Conservation (phyloP, 2,329 filamentous ascomycete species). For the Colletotrichum sp. region DNA sequence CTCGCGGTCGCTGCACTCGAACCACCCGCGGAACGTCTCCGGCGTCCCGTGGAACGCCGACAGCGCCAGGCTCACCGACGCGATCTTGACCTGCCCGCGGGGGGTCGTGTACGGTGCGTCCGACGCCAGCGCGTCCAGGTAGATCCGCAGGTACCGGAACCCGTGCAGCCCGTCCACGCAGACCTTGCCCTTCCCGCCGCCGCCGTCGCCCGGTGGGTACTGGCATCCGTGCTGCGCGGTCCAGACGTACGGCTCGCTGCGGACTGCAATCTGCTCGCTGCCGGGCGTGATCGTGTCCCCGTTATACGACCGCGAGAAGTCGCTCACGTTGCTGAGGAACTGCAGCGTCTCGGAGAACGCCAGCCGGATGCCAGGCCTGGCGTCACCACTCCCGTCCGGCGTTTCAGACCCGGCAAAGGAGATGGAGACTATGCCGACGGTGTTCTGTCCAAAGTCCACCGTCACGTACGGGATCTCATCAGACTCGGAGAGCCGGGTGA, state of each 20-base stretch:
- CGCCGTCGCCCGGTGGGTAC: conserved; percentile 15
- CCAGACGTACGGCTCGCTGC: conserved; percentile 46
- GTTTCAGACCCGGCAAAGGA: conserved; percentile 40
- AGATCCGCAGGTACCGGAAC: conserved; percentile 55
- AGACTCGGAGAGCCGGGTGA: conserved; percentile 26
- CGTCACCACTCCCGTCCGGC: conserved; percentile 19
- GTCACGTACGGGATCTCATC: conserved; percentile 41
- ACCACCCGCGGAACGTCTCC: conserved; percentile 54
- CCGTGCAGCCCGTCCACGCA: conserved; percentile 58
- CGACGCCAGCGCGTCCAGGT: conserved; percentile 43
- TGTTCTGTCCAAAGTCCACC: conserved; percentile 54
- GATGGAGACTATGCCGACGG: conserved; percentile 47
- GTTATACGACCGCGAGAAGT: conserved; percentile 54
- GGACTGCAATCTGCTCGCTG: conserved; percentile 55
- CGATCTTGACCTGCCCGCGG: conserved; percentile 46
- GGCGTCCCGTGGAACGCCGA: conserved; percentile 51
- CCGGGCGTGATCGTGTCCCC: conserved; percentile 42
- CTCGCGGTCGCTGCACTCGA: conserved; percentile 53
- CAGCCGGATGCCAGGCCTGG: conserved; percentile 44
- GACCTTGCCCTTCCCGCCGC: conserved; percentile 36
- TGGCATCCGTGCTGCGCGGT: conserved; percentile 47
- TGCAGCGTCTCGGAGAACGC: conserved; percentile 54
- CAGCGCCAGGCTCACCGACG: conserved; percentile 44
- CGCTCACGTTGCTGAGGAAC: conserved; percentile 46
- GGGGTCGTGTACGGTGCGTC: conserved; percentile 50